Conservation (phyloP, 2,329 filamentous ascomycete species). For the Aureobasidium sp. region DNA sequence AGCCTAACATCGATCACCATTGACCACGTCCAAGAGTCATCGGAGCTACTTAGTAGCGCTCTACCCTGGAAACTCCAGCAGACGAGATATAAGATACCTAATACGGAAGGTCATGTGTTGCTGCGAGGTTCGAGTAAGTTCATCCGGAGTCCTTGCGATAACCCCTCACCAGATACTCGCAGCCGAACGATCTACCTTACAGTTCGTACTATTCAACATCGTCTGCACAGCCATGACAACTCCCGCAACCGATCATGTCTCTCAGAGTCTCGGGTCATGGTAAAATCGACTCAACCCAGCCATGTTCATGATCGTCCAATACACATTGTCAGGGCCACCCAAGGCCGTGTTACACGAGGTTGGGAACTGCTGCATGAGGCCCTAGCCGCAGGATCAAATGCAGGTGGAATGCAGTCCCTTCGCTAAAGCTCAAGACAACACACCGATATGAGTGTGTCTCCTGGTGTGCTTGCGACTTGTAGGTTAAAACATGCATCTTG, state of each 20-base stretch:
- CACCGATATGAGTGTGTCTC: not conserved
- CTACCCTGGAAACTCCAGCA: not conserved
- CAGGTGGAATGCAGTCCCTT: not conserved
- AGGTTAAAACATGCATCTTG: not conserved
- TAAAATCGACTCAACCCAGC: not conserved
- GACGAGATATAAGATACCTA: too few relatives aligned
- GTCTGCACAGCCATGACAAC: not conserved
- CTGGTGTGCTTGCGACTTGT: not conserved
- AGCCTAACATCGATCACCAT: not conserved
- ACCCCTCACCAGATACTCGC: not conserved
- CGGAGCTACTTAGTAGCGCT: not conserved
- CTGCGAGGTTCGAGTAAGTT: not conserved
- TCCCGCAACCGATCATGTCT: not conserved
- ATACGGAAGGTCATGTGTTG: not conserved
- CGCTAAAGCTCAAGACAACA: not conserved
- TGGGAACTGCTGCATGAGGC: not conserved
- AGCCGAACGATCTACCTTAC: not conserved
- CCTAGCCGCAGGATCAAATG: not conserved
- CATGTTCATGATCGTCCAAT: not conserved
- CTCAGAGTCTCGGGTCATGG: not conserved
- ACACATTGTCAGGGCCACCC: not conserved
- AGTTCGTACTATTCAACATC: not conserved
- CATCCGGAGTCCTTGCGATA: not conserved
- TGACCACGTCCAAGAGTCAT: not conserved
- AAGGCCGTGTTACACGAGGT: not conserved